Conservation (phyloP, 768 basidiomycete genomes). For the Auriscalpium orientale region DNA sequence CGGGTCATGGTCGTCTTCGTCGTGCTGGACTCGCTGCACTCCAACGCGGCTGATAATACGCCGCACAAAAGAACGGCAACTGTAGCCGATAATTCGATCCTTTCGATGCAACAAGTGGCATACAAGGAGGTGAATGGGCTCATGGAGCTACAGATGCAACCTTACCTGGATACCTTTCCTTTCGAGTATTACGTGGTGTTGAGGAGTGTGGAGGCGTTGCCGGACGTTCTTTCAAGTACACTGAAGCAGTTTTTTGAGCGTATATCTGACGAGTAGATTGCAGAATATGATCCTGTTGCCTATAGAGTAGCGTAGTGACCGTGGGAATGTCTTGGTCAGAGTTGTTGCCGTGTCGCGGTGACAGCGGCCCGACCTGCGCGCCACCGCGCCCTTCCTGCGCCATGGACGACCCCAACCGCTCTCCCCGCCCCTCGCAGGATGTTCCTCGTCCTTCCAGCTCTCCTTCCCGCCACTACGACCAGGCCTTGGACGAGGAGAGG, state of each 20-base stretch:
- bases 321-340: no score
- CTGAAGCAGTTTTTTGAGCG: slow-evolving; percentile 90
- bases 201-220: slow-evolving; percentile 82
- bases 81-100: slow-evolving; percentile 62
- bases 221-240: slow-evolving; percentile 82
- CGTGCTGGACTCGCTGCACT: slow-evolving; percentile 83
- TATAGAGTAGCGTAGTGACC: no score
- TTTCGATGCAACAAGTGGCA: slow-evolving; percentile 87
- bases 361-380: no score
- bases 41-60: slow-evolving; percentile 22
- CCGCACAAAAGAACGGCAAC: background rate
- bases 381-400: no score
- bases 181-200: slow-evolving; percentile 98
- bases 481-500: background rate
- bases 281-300: no score
- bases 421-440: no score
- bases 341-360: no score
- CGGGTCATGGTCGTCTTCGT: slow-evolving; percentile 95
- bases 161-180: slow-evolving; percentile 94
- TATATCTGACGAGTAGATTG: slow-evolving; percentile 56
- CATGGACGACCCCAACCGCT: no score
- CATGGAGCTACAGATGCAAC: slow-evolving; percentile 81
- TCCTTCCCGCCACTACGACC: no score
- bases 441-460: no score
- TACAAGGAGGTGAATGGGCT: slow-evolving; percentile 75